These are phyloP conservation scores for Pleochaeta shiraiana DNA, from an alignment of 2,329 filamentous ascomycete species.

Conservation along the genomic window DNA sequence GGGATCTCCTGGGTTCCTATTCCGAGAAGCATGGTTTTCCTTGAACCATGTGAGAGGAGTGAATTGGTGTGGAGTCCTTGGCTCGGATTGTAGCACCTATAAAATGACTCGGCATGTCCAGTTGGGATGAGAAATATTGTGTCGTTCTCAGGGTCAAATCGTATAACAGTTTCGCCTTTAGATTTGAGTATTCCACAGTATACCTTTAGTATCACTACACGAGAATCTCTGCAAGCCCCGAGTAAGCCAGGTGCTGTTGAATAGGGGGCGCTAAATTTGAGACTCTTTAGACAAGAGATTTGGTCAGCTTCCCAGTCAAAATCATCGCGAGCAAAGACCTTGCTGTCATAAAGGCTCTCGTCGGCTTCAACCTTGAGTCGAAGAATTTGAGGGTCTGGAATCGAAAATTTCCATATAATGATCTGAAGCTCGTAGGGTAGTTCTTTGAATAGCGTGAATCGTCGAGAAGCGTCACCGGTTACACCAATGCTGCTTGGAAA, in stretches of 20 bases:
- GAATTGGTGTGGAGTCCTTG: background rate
- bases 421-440: conserved; percentile 4
- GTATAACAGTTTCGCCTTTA: background rate
- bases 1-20: conserved; percentile 3
- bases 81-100: background rate
- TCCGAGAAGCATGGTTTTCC: conserved; percentile 2
- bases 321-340: background rate
- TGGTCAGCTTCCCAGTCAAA: conserved; percentile 1
- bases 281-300: background rate
- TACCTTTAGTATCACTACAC: background rate
- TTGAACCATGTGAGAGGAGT: background rate
- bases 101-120: background rate
- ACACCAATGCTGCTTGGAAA: background rate
- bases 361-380: conserved; percentile 1
- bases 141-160: conserved; percentile 3
- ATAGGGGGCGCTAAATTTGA: conserved; percentile 1
- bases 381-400: conserved; percentile 3
- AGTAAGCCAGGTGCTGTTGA: conserved; percentile 3
- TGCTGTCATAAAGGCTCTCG: background rate
- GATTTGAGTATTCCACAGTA: background rate
- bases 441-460: background rate
- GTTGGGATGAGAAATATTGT: background rate
- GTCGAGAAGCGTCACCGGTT: background rate
- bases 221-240: conserved; percentile 2
- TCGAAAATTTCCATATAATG: conserved; percentile 1